Percentiles rank a stretch among this genome's conserved stretches.
Evolutionary conservation across 805 yeast species (phyloP).

Genomic region (Yarrowia porcina): DNA sequence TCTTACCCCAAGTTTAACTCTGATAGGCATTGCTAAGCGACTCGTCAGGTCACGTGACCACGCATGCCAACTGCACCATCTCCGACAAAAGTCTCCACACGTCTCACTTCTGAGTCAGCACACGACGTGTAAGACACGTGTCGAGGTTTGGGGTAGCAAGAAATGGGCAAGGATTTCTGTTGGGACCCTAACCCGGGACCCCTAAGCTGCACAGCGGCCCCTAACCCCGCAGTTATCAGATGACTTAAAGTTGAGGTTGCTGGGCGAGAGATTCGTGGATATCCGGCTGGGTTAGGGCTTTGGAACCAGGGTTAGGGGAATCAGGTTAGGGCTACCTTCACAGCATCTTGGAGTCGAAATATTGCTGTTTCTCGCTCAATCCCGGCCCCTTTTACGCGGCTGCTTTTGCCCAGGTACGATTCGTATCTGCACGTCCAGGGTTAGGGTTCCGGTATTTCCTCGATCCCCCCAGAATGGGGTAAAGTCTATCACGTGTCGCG

Average conservation of each 20-base stretch:
- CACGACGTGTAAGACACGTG: not conserved
- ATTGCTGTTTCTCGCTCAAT: too few species aligned
- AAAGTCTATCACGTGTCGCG: slow-evolving; percentile 7
- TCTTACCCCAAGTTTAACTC: not conserved
- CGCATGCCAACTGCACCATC: not conserved
- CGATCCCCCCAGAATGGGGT: not conserved
- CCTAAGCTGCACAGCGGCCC: too few species aligned
- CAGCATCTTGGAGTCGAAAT: too few species aligned
- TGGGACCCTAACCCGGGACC: not conserved
- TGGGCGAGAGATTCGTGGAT: too few species aligned
- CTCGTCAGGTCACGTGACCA: not conserved
- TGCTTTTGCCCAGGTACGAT: not conserved
- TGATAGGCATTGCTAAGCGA: not conserved
- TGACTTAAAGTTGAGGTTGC: too few species aligned
- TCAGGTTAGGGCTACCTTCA: not conserved
- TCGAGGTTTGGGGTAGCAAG: not conserved
- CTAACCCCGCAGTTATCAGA: too few species aligned
- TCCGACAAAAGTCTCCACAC: not conserved
- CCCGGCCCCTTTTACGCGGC: too few species aligned
- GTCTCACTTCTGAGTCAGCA: not conserved
- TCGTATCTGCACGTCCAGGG: not conserved
- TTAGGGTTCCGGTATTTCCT: not conserved
- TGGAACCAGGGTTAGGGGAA: too few species aligned
- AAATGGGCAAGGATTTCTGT: too few species aligned
- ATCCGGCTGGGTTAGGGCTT: too few species aligned